Evolutionary conservation across 1,284 basidiomycete genomes (phyloP), one percentile per base, ranked within the genome.

Genomic region (Papiliotrema fonsecae): DNA sequence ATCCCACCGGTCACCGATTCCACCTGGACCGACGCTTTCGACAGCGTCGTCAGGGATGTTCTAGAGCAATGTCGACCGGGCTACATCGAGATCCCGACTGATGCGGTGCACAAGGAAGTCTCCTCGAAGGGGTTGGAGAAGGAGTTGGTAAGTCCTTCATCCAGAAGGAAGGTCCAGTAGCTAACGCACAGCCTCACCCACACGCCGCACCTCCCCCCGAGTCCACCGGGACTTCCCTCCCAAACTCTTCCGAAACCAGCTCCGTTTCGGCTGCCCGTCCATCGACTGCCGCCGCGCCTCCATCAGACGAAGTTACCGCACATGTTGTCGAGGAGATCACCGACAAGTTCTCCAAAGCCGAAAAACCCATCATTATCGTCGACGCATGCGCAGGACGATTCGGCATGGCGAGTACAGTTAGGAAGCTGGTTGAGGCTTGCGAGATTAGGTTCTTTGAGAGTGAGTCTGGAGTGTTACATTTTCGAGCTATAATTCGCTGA

Each of bases 381-480:
- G 93, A 97, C 65, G 90, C 89, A 1, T 96, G 93, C 65, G 80
- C 87, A 0, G 79, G 84, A 47, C 82, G 92, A 13, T 91, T 92
- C 62, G 82, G 84, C 50, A 85, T 85, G 34, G 80, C 80, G 32
- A 67, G 80, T 1, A 84, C 87, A 64, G 77, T 87, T 4, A 76
- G 80, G 41, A 81, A 88, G 42, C 78, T 97, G 32, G 74, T 88
- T 44, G 75, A 80, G 50, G 77, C 77, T 42, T 88, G 87, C 6
- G 81, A 81, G 5, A 86, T 87, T 73, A 82, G 69, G 41, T 89
- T 40, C 85, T 92, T 48, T 84, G 85, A 70, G 47, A 76, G 62
- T 66, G 45, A 51, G 67, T 58, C 4, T n/a, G n/a, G n/a, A n/a
- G n/a, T 34, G 2, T 5, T 19, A 16, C 10, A 14, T 14, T 16